phyloP scores from a whole-genome alignment of 108 stramenopile genomes.

The Fragilariopsis cylindrus region DNA sequence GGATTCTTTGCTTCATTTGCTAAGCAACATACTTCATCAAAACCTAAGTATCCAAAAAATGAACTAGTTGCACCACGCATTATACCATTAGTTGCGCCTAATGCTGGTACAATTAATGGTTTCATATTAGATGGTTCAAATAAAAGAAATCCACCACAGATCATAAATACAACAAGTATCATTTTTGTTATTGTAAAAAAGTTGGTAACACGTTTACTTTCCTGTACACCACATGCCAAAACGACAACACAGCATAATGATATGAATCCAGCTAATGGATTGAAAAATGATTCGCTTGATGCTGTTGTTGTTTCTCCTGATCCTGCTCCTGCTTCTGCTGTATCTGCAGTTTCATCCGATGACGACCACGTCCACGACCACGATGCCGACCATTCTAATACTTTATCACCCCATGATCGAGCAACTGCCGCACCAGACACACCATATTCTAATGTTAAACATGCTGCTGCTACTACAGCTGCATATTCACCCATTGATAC shows the following conservation, averaged over 20 bases:
- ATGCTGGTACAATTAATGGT: conserved; percentile 56
- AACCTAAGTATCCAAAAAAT: conserved; percentile 94
- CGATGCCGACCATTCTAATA: conserved; percentile 61
- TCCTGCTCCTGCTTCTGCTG: not conserved
- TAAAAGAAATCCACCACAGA: conserved; percentile 70
- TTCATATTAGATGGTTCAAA: conserved; percentile 60
- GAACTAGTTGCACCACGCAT: conserved; percentile 71
- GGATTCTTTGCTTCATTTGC: conserved; percentile 88
- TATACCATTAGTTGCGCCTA: conserved; percentile 54
- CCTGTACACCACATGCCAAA: conserved; percentile 76
- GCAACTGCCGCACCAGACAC: conserved; percentile 87
- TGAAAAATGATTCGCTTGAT: conserved; percentile 27
- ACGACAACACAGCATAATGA: conserved; percentile 50
- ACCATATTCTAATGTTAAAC: conserved; percentile 86
- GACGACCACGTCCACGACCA: conserved; percentile 1
- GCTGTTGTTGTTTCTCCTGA: not conserved
- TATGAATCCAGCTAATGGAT: conserved; percentile 65
- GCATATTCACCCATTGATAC: conserved; percentile 84
- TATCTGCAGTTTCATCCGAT: conserved; percentile 10
- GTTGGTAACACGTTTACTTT: conserved; percentile 77
- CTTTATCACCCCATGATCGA: conserved; percentile 91
- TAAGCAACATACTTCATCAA: conserved; percentile 88
- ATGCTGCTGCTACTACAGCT: conserved; percentile 78
- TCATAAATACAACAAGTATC: conserved; percentile 80
- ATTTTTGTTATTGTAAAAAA: conserved; percentile 84